phyloP scores from a whole-genome alignment of 108 stramenopile genomes.

The Mayamaea pseudoterrestris region DNA sequence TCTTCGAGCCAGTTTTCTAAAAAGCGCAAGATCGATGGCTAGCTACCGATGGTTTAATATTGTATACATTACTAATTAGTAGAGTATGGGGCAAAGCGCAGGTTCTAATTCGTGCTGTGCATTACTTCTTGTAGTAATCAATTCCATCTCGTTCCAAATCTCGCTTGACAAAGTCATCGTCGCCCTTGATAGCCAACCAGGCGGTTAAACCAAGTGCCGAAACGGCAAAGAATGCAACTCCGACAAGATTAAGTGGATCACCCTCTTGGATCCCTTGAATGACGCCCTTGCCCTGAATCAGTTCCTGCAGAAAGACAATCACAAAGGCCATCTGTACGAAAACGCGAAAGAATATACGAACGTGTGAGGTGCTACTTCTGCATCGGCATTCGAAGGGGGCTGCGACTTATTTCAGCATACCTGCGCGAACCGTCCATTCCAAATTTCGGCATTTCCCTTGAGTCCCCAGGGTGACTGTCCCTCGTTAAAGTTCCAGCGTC shows the following conservation, averaged over 20 bases:
- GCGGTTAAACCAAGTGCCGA: slow-evolving; percentile 48
- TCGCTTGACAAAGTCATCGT: slow-evolving; percentile 30
- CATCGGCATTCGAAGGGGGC: neutral
- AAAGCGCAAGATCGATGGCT: too few relatives aligned
- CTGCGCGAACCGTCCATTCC: slow-evolving; percentile 87
- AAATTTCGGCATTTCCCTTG: slow-evolving; percentile 84
- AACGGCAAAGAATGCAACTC: slow-evolving; percentile 29
- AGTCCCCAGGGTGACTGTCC: slow-evolving; percentile 76
- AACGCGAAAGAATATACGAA: too few relatives aligned
- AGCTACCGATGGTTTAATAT: too few relatives aligned
- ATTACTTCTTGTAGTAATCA: too few relatives aligned
- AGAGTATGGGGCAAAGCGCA: too few relatives aligned
- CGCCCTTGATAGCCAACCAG: slow-evolving; percentile 60
- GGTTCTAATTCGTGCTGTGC: too few relatives aligned
- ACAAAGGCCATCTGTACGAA: slow-evolving; percentile 60
- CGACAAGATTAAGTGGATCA: slow-evolving; percentile 33
- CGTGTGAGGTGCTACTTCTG: neutral
- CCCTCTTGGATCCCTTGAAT: slow-evolving; percentile 64
- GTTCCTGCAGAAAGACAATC: slow-evolving; percentile 65
- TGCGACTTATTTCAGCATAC: too few relatives aligned
- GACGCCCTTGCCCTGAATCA: slow-evolving; percentile 70
- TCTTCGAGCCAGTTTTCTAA: too few relatives aligned
- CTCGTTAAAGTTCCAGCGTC: slow-evolving; percentile 85
- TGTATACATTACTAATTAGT: too few relatives aligned
- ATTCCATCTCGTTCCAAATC: too few relatives aligned